Evolutionary conservation across 306 rosid genomes (phyloP), one percentile per base, ranked within the genome.

Genomic region (Echinosophora koreensis): DNA sequence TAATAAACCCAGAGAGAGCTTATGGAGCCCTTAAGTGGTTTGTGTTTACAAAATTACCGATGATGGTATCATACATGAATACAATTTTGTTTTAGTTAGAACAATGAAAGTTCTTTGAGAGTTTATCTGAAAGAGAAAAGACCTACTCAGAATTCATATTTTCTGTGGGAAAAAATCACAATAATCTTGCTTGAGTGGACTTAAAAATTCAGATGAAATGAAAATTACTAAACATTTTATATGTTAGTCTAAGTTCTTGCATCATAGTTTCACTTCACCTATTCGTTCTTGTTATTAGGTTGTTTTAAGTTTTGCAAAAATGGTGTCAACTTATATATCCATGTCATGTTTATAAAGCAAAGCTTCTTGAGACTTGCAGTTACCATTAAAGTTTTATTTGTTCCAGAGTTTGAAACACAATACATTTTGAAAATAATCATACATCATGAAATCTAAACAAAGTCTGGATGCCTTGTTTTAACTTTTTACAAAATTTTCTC

Each of bases 381-480:
- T 42, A 44, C 8, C n/a, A 15, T 44, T 27, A 11, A 52, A 37
- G 35, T 57, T 66, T 77, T 71, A 30, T 54, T 51, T 46, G 57
- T 80, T 64, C 18, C 50, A 52, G 44, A 38, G 52, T 67, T 65
- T 63, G 71, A 54, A 68, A 15, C 64, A 22, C 9, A n/a, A 16
- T 14, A 34, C 39, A 15, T 74, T 57, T 17, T 32, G 5, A 35
- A 60, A 60, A 12, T 6, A 8, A 14, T 72, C 22, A 32, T 39
- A 27, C 39, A 22, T 57, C 14, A 68, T 64, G 51, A 59, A 66
- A 49, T 47, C 30, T 18, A 66, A 59, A 8, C 37, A 27, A 66
- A 58, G 15, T 47, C 32, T 22, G 28, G 16, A n/a, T 76, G 58
- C 13, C 38, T 9, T 27, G 41, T 39, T 69, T 67, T 12, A 4